Evolutionary conservation across 495 filamentous ascomycete species (phyloP), one percentile per base, ranked within the genome.

Genomic region (Podospora bellae-mahoneyi): DNA sequence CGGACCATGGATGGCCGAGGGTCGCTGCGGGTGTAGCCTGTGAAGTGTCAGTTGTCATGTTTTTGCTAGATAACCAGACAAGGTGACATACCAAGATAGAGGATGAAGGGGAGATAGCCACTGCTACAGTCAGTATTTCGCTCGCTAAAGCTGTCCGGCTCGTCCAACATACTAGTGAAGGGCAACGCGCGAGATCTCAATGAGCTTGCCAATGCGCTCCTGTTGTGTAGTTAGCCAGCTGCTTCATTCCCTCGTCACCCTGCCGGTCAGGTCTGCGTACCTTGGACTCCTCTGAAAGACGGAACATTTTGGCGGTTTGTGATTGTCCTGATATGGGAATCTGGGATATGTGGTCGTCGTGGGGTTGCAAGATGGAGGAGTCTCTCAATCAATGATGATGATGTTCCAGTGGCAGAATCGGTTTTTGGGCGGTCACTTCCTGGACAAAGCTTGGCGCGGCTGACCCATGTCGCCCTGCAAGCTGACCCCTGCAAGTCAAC

Each of bases 281-380:
- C 89, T 97, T 98, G 71, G 92, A 92, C 82, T 99, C 95, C 78
- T 99, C 95, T 48, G 95, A 99, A 70, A 98, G 89, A 81, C 93
- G 88, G 75, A 95, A 91, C 86, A 91, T 92, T 65, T 74, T 86
- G 80, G 64, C 39, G 39, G 13, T 13, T 48, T 48, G 39, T 6
- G 39, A 13, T 48, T 48, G 13, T 48, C 9, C 15, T 48, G 39
- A 13, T 48, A 1, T 48, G 6, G 7, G 3, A 16, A 48, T 48
- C 39, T 13, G 39, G 39, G 39, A 13, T 48, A 48, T 48, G 9
- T 48, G 7, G 39, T 48, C 9, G 39, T 48, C 39, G 39, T 27
- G 27, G 58, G 27, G 19, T 26, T 26, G 58, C 27, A 26, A 20
- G 9, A 27, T 54, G 34, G 57, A 44, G 26, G 58, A 18, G 23